A percentile compares a stretch with the other conserved stretches of the same genome.
phyloP scores from a whole-genome alignment of 331 rosid genomes.

The Acacia concinna region DNA sequence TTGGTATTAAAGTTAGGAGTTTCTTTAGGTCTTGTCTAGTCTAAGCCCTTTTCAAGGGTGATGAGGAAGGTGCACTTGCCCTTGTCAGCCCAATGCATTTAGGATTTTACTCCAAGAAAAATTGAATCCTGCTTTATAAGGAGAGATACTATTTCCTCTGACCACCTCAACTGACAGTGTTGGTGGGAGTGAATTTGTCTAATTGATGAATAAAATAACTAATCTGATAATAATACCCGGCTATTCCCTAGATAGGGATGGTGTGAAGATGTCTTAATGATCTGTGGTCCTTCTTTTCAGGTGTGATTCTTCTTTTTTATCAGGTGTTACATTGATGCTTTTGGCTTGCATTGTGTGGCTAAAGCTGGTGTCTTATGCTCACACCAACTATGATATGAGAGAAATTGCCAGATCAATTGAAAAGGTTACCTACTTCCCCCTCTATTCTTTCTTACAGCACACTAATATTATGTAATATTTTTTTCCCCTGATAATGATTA shows the following conservation, averaged over 20 bases:
- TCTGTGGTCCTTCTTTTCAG: conserved; percentile 47
- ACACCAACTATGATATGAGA: conserved; percentile 84
- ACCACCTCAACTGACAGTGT: background rate
- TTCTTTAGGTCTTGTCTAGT: background rate
- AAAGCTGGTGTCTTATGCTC: conserved; percentile 87
- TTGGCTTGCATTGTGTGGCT: conserved; percentile 88
- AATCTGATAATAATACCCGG: conserved; percentile 8
- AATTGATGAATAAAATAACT: conserved; percentile 13
- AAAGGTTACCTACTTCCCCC: conserved; percentile 50
- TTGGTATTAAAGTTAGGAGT: background rate
- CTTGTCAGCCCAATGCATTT: background rate
- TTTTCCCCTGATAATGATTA: background rate
- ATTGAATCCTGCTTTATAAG: background rate
- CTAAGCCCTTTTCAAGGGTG: background rate
- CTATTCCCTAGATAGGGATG: conserved; percentile 23
- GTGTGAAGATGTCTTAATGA: conserved; percentile 21
- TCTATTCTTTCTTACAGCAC: conserved; percentile 1
- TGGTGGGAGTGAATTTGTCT: background rate
- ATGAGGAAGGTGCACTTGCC: background rate
- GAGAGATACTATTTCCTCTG: background rate
- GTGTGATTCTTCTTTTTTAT: conserved; percentile 79
- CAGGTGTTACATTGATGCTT: conserved; percentile 81
- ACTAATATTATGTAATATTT: background rate
- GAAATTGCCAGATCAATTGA: conserved; percentile 49
- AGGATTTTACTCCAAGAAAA: background rate